Evolutionary conservation across 768 basidiomycete species (phyloP), one percentile per base, ranked within the genome.

Genomic region (Infundibulicybe gibba): DNA sequence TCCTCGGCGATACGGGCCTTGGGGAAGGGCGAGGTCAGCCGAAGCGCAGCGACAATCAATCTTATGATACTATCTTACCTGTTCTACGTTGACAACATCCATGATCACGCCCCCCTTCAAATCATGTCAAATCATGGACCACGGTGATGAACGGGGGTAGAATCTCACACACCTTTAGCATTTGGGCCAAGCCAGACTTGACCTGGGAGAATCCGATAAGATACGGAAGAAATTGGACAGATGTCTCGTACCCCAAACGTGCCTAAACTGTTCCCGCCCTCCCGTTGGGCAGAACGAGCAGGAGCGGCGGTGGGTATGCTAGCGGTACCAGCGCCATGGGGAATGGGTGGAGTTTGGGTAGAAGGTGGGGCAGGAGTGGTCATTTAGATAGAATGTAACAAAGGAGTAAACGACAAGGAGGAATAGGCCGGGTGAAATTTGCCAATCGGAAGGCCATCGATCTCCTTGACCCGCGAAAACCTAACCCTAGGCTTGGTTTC

Each of bases 1-100:
- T 94, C 92, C 62, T 98, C 95, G 39, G 95, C 95, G 56, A 97
- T 94, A 51, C 89, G 87, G 49, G 95, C 95, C 87, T 94, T 54
- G 44, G 60, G 57, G 33, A 54, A 57, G 34, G 49, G 56, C 44
- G 50, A 49, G 32, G 20, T 19, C 25, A 25, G 8, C 25, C 25
- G 25, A 25, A 25, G 3, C 25, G 25, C 25, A 25, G 35, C n/a
- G 35, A 38, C 17, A 50, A 41, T 41, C 33, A 41, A 12, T 41
- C 43, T 21, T 16, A 31, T 49, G 19, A 40, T 43, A 46, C 49
- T 40, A 43, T 21, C 59, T 50, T 20, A 69, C 70, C 64, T 72
- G 72, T 49, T 90, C 85, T 19, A 74, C 83, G 57, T 89, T 94
- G 54, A 90, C 72, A 42, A 97, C 95, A 64, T 98, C 95, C 94